Evolutionary conservation across 2,329 filamentous ascomycete species (phyloP).

Genomic region (Colletotrichum brevisporum): DNA sequence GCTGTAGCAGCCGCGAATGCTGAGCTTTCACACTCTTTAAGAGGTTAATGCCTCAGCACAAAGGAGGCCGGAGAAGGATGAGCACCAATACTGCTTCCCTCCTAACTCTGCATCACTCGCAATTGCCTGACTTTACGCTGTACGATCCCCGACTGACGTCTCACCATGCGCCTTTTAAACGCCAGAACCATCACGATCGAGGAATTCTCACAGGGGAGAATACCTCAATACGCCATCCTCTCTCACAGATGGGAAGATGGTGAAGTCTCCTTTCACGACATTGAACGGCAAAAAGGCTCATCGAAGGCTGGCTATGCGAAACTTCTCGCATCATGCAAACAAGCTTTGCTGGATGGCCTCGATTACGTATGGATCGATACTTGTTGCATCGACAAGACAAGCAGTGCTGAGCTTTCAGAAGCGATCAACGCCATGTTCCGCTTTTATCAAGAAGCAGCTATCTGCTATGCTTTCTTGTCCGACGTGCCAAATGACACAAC

Average conservation of each 20-base stretch:
- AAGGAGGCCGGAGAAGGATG: no score
- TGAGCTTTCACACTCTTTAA: no score
- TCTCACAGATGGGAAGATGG: constrained; percentile 53
- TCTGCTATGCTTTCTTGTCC: constrained; percentile 34
- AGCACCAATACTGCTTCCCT: no score
- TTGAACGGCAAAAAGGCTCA: constrained; percentile 7
- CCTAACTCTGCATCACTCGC: no score
- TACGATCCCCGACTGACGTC: neutral
- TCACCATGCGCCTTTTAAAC: constrained; percentile 48
- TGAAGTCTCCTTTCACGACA: constrained; percentile 48
- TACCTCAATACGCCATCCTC: constrained; percentile 51
- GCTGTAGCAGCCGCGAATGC: no score
- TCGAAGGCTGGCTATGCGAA: constrained; percentile 43
- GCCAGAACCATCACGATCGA: constrained; percentile 41
- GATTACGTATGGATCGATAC: constrained; percentile 38
- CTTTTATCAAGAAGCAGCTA: constrained; percentile 27
- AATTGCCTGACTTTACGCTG: neutral
- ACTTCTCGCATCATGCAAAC: constrained; percentile 40
- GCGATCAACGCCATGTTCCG: constrained; percentile 35
- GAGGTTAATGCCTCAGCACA: no score
- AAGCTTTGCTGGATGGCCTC: constrained; percentile 26
- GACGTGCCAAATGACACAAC: constrained; percentile 23
- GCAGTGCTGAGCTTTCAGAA: constrained; percentile 32
- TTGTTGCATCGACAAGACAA: constrained; percentile 41
- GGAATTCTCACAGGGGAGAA: constrained; percentile 33